phyloP scores from a whole-genome alignment of 2,329 filamentous ascomycete genomes.

The Fusarium sp. region DNA sequence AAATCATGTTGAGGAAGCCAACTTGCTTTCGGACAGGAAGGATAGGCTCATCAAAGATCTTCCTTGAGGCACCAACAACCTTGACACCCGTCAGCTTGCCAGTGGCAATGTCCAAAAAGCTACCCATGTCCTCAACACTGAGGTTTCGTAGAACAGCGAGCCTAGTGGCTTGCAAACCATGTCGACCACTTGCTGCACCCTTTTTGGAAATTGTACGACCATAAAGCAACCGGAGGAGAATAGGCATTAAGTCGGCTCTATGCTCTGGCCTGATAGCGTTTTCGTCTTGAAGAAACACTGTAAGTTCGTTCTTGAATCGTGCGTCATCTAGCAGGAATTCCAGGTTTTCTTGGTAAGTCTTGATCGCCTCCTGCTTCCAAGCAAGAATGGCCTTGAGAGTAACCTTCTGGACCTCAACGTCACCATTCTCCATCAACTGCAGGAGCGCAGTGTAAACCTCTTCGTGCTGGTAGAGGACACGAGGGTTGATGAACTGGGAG shows the following conservation, averaged over 20 bases:
- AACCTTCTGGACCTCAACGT: slow-evolving; percentile 86
- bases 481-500: slow-evolving; percentile 85
- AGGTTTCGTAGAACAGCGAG: slow-evolving; percentile 84
- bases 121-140: slow-evolving; percentile 75
- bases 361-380: slow-evolving; percentile 84
- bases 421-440: slow-evolving; percentile 82
- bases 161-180: slow-evolving; percentile 82
- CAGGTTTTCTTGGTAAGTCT: slow-evolving; percentile 84
- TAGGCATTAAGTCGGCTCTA: slow-evolving; percentile 77
- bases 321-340: slow-evolving; percentile 89
- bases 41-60: slow-evolving; percentile 65
- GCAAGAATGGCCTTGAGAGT: slow-evolving; percentile 85
- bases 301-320: slow-evolving; percentile 92
- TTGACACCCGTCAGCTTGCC: slow-evolving; percentile 71
- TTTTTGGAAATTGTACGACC: slow-evolving; percentile 87
- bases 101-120: slow-evolving; percentile 84
- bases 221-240: slow-evolving; percentile 87
- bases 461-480: slow-evolving; percentile 78
- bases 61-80: slow-evolving; percentile 63
- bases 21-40: slow-evolving; percentile 81
- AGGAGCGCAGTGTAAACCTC: slow-evolving; percentile 82
- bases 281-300: slow-evolving; percentile 82
- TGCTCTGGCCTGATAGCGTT: slow-evolving; percentile 78
- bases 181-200: slow-evolving; percentile 77
- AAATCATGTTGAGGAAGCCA: slow-evolving; percentile 91